A percentile compares a stretch with the other conserved stretches of the same genome.
phyloP scores from a whole-genome alignment of 2,329 filamentous ascomycete genomes.

The Fusarium acutatum region DNA sequence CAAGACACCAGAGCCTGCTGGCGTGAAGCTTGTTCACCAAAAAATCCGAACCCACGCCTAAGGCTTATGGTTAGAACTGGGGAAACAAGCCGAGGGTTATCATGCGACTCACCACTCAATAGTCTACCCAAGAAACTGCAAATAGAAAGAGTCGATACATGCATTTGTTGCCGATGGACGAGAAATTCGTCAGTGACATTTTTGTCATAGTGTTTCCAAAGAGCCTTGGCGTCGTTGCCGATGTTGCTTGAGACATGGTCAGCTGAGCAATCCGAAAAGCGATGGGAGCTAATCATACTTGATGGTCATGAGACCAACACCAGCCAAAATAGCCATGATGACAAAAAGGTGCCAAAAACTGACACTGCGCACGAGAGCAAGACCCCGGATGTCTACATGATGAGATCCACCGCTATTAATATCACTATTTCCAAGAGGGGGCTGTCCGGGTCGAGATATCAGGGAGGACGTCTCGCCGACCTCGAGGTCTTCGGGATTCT shows the following conservation, averaged over 20 bases:
- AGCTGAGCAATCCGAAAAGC: slow-evolving; percentile 1
- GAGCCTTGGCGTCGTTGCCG: slow-evolving; percentile 84
- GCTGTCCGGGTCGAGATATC: slow-evolving; percentile 68
- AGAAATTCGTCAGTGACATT: slow-evolving; percentile 78
- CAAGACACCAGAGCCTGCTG: slow-evolving; percentile 91
- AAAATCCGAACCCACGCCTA: slow-evolving; percentile 88
- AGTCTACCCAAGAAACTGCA: slow-evolving; percentile 87
- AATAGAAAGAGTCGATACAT: slow-evolving; percentile 93
- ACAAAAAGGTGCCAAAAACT: slow-evolving; percentile 94
- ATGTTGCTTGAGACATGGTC: slow-evolving; percentile 74
- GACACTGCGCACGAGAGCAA: slow-evolving; percentile 72
- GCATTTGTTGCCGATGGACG: slow-evolving; percentile 82
- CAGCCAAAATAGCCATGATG: slow-evolving; percentile 89
- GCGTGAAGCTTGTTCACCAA: slow-evolving; percentile 82
- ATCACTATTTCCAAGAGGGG: slow-evolving; percentile 65
- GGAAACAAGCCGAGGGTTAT: not conserved
- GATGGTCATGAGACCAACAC: slow-evolving; percentile 97
- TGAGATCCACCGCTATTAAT: slow-evolving; percentile 79
- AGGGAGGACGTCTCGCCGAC: slow-evolving; percentile 83
- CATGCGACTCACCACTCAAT: slow-evolving; percentile 66
- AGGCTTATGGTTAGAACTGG: slow-evolving; percentile 20
- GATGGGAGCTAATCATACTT: slow-evolving; percentile 69
- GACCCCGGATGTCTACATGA: slow-evolving; percentile 89
- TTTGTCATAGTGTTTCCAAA: slow-evolving; percentile 88
- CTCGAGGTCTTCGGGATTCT: slow-evolving; percentile 50